Evolutionary conservation across 1,139 yeast genomes (phyloP), one percentile per base, ranked within the genome.

Genomic region (Yamadazyma aaseri): DNA sequence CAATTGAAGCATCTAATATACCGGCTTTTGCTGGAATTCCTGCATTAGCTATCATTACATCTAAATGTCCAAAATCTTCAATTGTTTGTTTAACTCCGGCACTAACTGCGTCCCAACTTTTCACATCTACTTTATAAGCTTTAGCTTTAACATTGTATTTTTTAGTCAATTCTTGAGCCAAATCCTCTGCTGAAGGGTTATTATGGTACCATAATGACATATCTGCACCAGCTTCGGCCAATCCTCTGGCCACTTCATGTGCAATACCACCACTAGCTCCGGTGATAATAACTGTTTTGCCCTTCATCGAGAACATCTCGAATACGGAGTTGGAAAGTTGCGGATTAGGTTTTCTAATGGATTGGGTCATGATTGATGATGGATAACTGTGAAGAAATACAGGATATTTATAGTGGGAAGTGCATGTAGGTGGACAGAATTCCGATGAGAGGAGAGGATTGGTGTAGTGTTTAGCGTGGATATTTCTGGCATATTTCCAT

Each of bases 251-350:
- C 31, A 84, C 82, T 15, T 82, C 86, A 44, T 65, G 69, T 11
- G 95, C 95, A 51, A 86, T 86, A 17, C 95, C 95, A 24, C 83
- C 74, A 11, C 90, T 79, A 6, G 90, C 82, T 26, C 96, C 96
- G 11, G 95, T 84, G 46, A 86, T 73, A 21, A 85, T 77, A 33
- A 90, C 89, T 15, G 81, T 82, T 58, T 83, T 84, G 15, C 89
- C 90, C 64, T 79, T 81, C 46, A 85, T 65, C 4, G 79, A 74
- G 51, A 79, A 78, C 44, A 77, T 58, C 22, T 73, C 76, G 31
- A 72, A 51, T 32, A 64, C 62, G 44, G 56, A 55, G 37, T 47
- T 33, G 3, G 57, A 35, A 28, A 57, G 49, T n/a, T 34, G 33
- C 36, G 60, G 63, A 51, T 39, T 47, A 32, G 40, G 59, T 45